Base-by-base conservation (phyloP, 257 asterid species). In the Agastache rugosa region DNA sequence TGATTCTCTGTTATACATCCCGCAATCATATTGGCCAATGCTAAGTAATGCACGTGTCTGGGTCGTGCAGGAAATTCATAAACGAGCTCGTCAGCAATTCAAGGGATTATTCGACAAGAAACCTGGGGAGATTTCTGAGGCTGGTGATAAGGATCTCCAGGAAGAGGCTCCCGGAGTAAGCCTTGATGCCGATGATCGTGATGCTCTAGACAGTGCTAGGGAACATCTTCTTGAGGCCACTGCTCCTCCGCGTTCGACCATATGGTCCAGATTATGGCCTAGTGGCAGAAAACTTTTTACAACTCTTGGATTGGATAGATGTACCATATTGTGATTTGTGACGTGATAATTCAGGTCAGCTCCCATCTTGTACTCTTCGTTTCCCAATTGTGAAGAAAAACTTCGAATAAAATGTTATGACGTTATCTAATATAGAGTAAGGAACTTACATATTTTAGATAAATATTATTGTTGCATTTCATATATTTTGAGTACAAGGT, bases 81-180 rank as follows among this genome's bases (percentile, higher is more conserved):
- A 77, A 75, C 86, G 77, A 62, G 96, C 93, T 25, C 92, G 93
- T 7, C 75, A 77, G 64, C 99, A 95, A 63, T 95, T 90, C 50
- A 90, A 92, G 83, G 99, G 99, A 67, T 71, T 95, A 63, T 95
- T 92, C 37, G 97, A 95, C 89, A 95, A 95, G 91, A 95, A 86
- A 74, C 99, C 99, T 25, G 99, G 99, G 29, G 97, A 90, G 74
- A 95, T 95, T 41, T 73, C 96, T 0, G 99, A 85, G 73, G 91
- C 81, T 47, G 89, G 81, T 54, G 81, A 62, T 35, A 51, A 22
- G 16, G 90, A 85, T 44, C n/a, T 6, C 34, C 77, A 2, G 9
- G 87, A 83, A 60, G 81, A 66, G 27, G 81, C 34, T 45, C 73
- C 84, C 1, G 80, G 20, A 16, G 88, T 84, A 72, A 77, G 65